Conservation (phyloP, 352 stramenopile genomes). For the Globisporangium parvum region DNA sequence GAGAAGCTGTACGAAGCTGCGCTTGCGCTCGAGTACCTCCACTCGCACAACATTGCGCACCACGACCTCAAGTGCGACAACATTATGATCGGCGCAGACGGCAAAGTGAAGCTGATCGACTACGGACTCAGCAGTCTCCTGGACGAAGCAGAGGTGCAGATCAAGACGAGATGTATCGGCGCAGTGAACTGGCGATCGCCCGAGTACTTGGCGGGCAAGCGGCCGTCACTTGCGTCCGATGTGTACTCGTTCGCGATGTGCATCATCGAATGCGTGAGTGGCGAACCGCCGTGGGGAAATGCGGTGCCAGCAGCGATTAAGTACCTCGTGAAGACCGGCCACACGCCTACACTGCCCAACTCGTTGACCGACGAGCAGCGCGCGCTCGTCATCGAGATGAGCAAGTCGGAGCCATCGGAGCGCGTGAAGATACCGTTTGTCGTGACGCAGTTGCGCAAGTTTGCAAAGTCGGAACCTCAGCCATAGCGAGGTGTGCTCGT, state of each 20-base stretch:
- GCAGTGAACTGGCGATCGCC: background rate
- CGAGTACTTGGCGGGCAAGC: conserved; percentile 1
- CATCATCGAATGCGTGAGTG: conserved; percentile 7
- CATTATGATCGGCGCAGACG: conserved; percentile 9
- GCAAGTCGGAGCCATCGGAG: too few species aligned
- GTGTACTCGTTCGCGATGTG: conserved; percentile 9
- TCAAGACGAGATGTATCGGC: background rate
- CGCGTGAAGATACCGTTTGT: too few species aligned
- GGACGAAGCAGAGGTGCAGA: background rate
- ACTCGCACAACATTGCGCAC: conserved; percentile 1
- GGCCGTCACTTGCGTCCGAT: background rate
- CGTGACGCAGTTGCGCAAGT: too few species aligned
- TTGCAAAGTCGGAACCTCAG: too few species aligned
- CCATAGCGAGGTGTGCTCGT: too few species aligned
- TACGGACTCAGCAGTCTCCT: background rate
- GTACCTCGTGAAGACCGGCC: too few species aligned
- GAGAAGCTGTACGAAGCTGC: background rate
- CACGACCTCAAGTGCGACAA: conserved; percentile 20
- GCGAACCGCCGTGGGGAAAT: background rate
- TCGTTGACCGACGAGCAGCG: too few species aligned
- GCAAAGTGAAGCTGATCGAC: background rate
- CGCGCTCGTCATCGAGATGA: background rate
- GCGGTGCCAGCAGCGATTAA: too few species aligned
- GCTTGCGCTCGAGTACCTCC: background rate
- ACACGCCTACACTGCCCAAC: too few species aligned